These are phyloP conservation scores for Mytilinidion resinicola DNA, from an alignment of 495 filamentous ascomycete species.

Conservation along the genomic window DNA sequence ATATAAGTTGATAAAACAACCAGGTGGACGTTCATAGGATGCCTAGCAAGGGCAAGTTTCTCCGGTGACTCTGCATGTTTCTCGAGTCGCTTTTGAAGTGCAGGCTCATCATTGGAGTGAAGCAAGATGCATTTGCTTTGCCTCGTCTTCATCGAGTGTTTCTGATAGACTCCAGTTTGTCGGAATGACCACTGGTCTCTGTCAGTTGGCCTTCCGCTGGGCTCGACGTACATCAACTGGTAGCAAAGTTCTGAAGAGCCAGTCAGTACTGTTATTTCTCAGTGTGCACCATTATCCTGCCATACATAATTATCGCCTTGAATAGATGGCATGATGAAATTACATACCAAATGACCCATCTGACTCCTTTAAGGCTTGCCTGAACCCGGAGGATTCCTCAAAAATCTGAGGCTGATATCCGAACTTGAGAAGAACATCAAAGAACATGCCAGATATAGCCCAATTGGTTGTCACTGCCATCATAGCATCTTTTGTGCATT, in stretches of 20 bases:
- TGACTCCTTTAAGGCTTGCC: not conserved
- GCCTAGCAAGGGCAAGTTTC: not conserved
- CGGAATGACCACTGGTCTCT: constrained; percentile 18
- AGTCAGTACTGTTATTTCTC: too few relatives aligned
- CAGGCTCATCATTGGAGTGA: constrained; percentile 3
- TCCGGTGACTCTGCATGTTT: not conserved
- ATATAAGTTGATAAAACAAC: constrained; percentile 11
- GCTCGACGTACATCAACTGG: constrained; percentile 16
- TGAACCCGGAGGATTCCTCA: constrained; percentile 9
- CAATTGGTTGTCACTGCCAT: too few relatives aligned
- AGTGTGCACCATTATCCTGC: too few relatives aligned
- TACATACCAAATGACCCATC: constrained; percentile 9
- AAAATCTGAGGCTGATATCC: constrained; percentile 12
- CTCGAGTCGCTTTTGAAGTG: constrained; percentile 3
- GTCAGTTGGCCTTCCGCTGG: not conserved
- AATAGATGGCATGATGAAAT: not conserved
- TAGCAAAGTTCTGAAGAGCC: constrained; percentile 13
- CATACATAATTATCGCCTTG: too few relatives aligned
- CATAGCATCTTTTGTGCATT: too few relatives aligned
- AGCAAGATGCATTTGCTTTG: constrained; percentile 1
- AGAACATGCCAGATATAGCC: too few relatives aligned
- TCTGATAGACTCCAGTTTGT: constrained; percentile 14
- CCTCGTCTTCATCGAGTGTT: not conserved
- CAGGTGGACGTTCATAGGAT: constrained; percentile 13
- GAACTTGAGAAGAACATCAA: constrained; percentile 15